Base-by-base conservation (phyloP, 345 rosid species). In the Salix brachista region DNA sequence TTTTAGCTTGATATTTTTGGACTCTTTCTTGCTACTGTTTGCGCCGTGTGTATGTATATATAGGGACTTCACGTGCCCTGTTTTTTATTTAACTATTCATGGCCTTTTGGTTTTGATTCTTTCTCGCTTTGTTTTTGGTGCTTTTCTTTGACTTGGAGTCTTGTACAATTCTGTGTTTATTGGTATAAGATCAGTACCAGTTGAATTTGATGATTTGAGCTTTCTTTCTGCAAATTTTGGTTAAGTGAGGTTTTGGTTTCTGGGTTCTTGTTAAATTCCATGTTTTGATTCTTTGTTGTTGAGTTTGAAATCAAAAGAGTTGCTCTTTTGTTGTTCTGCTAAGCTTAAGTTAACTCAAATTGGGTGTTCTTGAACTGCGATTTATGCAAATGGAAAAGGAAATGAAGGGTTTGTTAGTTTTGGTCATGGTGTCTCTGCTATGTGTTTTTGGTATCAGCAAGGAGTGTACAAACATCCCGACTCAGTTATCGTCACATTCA, bases 401-500 rank as follows among this genome's bases (percentile, higher is more conserved):
- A 70, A 86, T 84, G 88, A 73, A 77, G 84, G 74, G 64, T 26
- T 65, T 84, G 62, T 73, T 83, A 9, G 23, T 68, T 25, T 25
- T 79, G 23, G 64, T 64, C 61, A 61, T 72, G 72, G 12, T 83
- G 41, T 81, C 67, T 58, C 48, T 78, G 78, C 36, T 77, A 1
- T 81, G 77, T 41, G 73, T 77, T 68, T 28, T 42, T 80, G 88
- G 80, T 37, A 26, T 69, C 77, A 78, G 89, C 8, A 96, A 96
- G 82, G 99, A 96, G 86, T 96, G 98, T 81, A 96, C 99, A 13
- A 96, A 96, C 84, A 74, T 6, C 67, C 91, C 91, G 23, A 69
- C 93, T 26, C 86, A 83, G 73, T 77, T 79, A 16, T 68, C 96
- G 14, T 91, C 99, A 0, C 99, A 96, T 78, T 84, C 94, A 62